A percentile compares a stretch with the other conserved stretches of the same genome.
Evolutionary conservation across 768 basidiomycete genomes (phyloP).

Genomic region (Hydnum rufescens): DNA sequence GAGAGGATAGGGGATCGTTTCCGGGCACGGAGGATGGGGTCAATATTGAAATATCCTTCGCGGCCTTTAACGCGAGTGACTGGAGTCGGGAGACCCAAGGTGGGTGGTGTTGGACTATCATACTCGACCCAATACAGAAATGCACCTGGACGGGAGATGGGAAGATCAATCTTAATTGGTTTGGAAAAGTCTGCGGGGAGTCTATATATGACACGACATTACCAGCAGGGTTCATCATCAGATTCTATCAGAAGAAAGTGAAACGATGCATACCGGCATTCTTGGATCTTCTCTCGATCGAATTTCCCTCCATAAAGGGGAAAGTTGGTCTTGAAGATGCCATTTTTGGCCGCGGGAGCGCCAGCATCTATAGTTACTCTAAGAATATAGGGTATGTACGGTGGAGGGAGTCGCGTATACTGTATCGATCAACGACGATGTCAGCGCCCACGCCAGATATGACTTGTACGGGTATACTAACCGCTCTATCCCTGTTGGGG

Average conservation of each 20-base stretch:
- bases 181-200: constrained; percentile 75
- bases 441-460: constrained; percentile 8
- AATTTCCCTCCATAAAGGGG: constrained; percentile 85
- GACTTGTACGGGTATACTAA: constrained; percentile 24
- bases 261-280: constrained; percentile 43
- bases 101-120: constrained; percentile 23
- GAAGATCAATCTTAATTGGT: constrained; percentile 82
- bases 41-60: constrained; percentile 91
- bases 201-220: constrained; percentile 21
- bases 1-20: constrained; percentile 57
- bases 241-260: background rate
- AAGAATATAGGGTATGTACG: constrained; percentile 70
- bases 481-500: constrained; percentile 67
- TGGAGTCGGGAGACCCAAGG: constrained; percentile 25
- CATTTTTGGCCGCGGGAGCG: constrained; percentile 75
- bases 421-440: constrained; percentile 18
- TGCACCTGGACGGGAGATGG: constrained; percentile 90
- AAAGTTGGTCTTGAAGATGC: constrained; percentile 90
- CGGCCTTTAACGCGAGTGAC: constrained; percentile 55
- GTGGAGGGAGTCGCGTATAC: constrained; percentile 94
- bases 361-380: constrained; percentile 85
- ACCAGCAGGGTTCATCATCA: background rate
- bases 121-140: constrained; percentile 94
- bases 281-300: constrained; percentile 47
- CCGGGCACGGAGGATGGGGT: constrained; percentile 65